Base-by-base conservation (phyloP, 2,329 filamentous ascomycete species). In the Colletotrichum aenigma region DNA sequence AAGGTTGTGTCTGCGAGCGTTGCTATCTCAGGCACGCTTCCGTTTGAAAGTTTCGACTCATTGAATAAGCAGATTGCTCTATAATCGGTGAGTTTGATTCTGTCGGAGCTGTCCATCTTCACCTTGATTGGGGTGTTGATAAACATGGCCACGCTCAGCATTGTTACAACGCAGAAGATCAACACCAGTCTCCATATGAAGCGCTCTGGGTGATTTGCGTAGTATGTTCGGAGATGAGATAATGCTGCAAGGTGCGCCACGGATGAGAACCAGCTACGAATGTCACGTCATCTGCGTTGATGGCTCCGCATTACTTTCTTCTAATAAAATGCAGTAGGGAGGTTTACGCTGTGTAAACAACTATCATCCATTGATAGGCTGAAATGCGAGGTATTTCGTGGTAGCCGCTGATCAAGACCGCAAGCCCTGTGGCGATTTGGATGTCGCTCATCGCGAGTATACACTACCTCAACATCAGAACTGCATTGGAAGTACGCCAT, bases 281-380 rank as follows among this genome's bases (percentile, higher is more conserved):
- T n/a, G n/a, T n/a, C n/a, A n/a, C n/a, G n/a, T 3, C 13, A 48
- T 48, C 10, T 21, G 43, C 43, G 10, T 21, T 13, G 4, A 13
- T 52, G 4, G 16, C 16, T 6, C 5, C n/a, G 38, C 5, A 12
- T 1, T n/a, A 4, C 0, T 12, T 6, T 2, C 38, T 43, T 12
- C 1, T 43, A n/a, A 0, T 3, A 0, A 43, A 1, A 6, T 43
- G 18, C 4, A 10, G 38, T 1, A 0, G 4, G 16, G n/a, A 21
- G 6, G 0, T 0, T 13, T 21, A 52, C 43, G 43, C 43, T 21
- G 43, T 52, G n/a, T 52, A 52, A 3, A 21, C n/a, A 21, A 52
- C 1, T 13, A 52, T 21, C 43, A 21, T 21, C 43, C 43, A 52
- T 10, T 52, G 43, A 52, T 52, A 52, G 2, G 43, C 38, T 1